Evolutionary conservation across 2,329 filamentous ascomycete genomes (phyloP), one percentile per base, ranked within the genome.

Genomic region (Xylaria sp.): DNA sequence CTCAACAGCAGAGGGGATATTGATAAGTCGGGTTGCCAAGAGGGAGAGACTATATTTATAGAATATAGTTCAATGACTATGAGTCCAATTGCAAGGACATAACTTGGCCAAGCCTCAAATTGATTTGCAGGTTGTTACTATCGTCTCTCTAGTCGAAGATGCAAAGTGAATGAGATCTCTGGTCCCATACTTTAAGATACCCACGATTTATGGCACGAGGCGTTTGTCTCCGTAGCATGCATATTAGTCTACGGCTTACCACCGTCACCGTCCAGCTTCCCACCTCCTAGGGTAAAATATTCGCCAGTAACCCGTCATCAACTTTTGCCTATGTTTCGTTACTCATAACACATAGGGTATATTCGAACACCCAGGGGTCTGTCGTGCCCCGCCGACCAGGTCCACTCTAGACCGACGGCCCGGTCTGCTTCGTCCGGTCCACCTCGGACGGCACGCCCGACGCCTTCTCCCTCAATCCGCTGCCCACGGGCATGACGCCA

Each of bases 391-490:
- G 26, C 26, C 48, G 26, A 28, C 4, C 46, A 15, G 13, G 15
- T 6, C 23, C 23, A 31, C 26, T 5, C 23, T 49, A 49, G 23
- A 49, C 46, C 4, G 46, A 13, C 26, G 48, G 48, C 4, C 26
- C 11, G 15, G 48, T 31, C 48, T 26, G 48, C 23, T 51, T 5
- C 11, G 48, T 51, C 48, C n/a, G 48, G 23, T 51, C 48, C 4
- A 51, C 48, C 13, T 28, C 13, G 11, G 48, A 28, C 15, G 48
- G 48, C 23, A 51, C 48, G 23, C 48, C 48, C 48, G 48, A 51
- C 48, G 48, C 48, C 26, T 51, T 51, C 48, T 51, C 48, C 15
- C 48, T 51, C 48, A 51, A 51, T 5, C 48, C 48, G 3, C 48
- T 51, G 5, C 48, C 48, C 11, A 51, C 48, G 13, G 48, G 48